Base-by-base conservation (phyloP, 169 alveolate genomes). In the Plasmodium adleri region DNA sequence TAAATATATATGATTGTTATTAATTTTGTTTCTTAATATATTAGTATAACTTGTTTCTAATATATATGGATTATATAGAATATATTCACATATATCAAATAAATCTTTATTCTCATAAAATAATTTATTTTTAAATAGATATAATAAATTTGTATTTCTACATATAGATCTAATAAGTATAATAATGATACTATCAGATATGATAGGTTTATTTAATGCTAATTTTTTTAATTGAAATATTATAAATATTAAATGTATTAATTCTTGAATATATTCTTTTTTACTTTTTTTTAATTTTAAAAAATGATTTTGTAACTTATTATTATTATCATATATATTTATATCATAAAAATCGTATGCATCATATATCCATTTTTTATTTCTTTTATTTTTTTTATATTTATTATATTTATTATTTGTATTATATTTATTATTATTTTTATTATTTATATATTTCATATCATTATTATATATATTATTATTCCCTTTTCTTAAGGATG, bases 241-340 rank as follows among this genome's bases (percentile, higher is more conserved):
- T 64, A 86, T 15, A 72, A 59, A 86, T 67, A 86, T 9, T 1
- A 71, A 52, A 54, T 72, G 54, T 60, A 86, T 60, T 62, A 86
- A 28, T 8, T 86, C 88, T 66, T 70, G 47, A 13, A 62, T 32
- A 39, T 86, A 86, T 86, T 86, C 92, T 72, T 58, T 86, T 50
- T 86, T 86, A 26, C 24, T 86, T 86, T 71, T 86, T 86, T 45
- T 86, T 86, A 86, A 72, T 72, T 72, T 86, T 22, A 70, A 47
- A 39, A 86, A 86, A 86, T 86, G 74, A 67, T 86, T 86, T 71
- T 86, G 49, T 24, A 86, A 10, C 60, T 72, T 86, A 0, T 32
- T 32, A 60, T 70, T 86, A 7, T 86, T 72, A 13, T 60, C 86
- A 66, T 78, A 78, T 50, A 86, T 72, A n/a, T 59, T 20, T n/a